A percentile compares a stretch with the other conserved stretches of the same genome.
Evolutionary conservation across 805 yeast genomes (phyloP).

Genomic region (Lipomyces yamanashiensis): DNA sequence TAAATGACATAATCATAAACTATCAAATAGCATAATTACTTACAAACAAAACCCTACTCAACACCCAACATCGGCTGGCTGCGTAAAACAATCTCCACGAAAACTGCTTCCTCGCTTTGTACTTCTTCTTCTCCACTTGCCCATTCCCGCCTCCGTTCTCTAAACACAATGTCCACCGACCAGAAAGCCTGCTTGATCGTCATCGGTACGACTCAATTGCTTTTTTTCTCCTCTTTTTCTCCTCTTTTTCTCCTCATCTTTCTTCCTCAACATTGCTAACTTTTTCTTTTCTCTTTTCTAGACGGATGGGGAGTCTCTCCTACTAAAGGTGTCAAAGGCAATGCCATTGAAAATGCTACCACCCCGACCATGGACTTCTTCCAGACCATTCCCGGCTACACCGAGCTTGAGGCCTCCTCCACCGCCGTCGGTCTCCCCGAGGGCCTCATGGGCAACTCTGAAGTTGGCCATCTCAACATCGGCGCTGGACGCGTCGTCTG

Average conservation of each 20-base stretch:
- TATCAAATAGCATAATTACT: too few relatives aligned
- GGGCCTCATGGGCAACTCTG: slow-evolving; percentile 40
- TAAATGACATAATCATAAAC: too few relatives aligned
- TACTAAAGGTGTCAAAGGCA: slow-evolving; percentile 30
- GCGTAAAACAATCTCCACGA: too few relatives aligned
- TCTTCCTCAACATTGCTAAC: neutral
- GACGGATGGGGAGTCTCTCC: slow-evolving; percentile 38
- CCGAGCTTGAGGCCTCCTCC: slow-evolving; percentile 37
- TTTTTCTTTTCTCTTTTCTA: neutral
- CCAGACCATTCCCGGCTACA: slow-evolving; percentile 29
- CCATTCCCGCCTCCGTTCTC: neutral
- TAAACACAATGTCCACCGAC: slow-evolving; percentile 13
- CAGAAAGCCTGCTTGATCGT: slow-evolving; percentile 37
- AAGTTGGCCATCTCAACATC: slow-evolving; percentile 39
- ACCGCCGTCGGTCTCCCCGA: slow-evolving; percentile 38
- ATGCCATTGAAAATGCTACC: slow-evolving; percentile 37
- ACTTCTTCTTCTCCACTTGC: neutral
- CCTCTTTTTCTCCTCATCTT: neutral
- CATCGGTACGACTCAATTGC: slow-evolving; percentile 28
- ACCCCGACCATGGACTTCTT: slow-evolving; percentile 37
- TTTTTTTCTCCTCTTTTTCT: neutral
- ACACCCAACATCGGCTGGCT: neutral
- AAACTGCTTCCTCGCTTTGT: neutral
- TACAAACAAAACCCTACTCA: too few relatives aligned
- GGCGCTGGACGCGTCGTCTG: slow-evolving; percentile 41